Conservation (phyloP, 768 basidiomycete species). For the Collybia nuda region DNA sequence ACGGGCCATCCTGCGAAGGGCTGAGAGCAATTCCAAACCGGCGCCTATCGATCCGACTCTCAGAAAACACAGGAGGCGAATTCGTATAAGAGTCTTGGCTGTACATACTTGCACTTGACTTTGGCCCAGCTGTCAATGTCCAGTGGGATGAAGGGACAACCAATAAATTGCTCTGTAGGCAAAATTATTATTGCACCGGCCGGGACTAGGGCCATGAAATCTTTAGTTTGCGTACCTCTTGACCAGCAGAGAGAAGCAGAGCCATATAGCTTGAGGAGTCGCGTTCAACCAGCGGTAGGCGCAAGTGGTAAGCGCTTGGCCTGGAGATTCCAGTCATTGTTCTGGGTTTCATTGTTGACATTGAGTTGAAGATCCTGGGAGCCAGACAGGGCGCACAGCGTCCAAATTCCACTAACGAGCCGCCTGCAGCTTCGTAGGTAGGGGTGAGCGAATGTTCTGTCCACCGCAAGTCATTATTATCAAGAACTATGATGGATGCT, state of each 20-base stretch:
- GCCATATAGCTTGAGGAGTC: slow-evolving; percentile 1
- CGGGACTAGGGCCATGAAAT: not conserved
- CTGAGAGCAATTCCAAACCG: slow-evolving; percentile 19
- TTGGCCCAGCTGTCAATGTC: slow-evolving; percentile 15
- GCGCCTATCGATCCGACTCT: slow-evolving; percentile 14
- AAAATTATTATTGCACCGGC: not conserved
- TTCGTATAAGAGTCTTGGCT: slow-evolving; percentile 18
- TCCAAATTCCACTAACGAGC: too few species aligned
- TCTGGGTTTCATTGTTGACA: slow-evolving; percentile 1
- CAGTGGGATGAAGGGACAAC: slow-evolving; percentile 10
- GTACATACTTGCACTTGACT: slow-evolving; percentile 19
- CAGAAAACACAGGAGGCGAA: slow-evolving; percentile 13
- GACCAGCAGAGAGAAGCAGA: not conserved
- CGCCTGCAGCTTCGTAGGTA: too few species aligned
- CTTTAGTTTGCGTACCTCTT: not conserved
- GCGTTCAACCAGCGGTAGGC: slow-evolving; percentile 10
- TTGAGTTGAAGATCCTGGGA: not conserved
- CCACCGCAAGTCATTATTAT: too few species aligned
- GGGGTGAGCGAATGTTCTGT: too few species aligned
- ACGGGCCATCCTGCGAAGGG: slow-evolving; percentile 15
- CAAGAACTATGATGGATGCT: too few species aligned
- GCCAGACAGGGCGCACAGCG: too few species aligned
- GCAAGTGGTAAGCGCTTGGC: slow-evolving; percentile 11
- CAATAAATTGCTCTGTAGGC: slow-evolving; percentile 10
- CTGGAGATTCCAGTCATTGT: slow-evolving; percentile 7